Conservation (phyloP, 192 early-diverging fungal species). For the Coemansia sp. region DNA sequence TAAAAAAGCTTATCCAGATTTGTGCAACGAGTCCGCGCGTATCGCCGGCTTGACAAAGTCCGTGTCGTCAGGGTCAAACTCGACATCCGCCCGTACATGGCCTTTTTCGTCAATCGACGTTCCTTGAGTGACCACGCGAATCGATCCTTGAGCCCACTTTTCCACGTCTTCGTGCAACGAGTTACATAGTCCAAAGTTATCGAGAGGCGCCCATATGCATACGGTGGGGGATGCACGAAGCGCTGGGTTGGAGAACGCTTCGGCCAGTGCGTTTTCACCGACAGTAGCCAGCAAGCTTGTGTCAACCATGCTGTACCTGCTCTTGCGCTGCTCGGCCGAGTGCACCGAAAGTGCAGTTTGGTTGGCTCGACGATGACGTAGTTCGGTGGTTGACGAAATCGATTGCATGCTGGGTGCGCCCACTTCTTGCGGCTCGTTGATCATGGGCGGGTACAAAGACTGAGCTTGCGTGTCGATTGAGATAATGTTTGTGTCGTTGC, state of each 20-base stretch:
- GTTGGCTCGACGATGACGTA: conserved; percentile 32
- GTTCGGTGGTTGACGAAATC: conserved; percentile 32
- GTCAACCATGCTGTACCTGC: conserved; percentile 28
- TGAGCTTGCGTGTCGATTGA: conserved; percentile 26
- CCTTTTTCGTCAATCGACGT: conserved; percentile 41
- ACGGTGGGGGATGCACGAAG: conserved; percentile 26
- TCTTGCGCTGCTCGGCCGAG: conserved; percentile 13
- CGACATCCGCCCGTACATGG: conserved; percentile 38
- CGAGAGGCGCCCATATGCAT: conserved; percentile 41
- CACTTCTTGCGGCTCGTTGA: conserved; percentile 2
- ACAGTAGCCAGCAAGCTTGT: conserved; percentile 8
- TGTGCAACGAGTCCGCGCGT: neutral
- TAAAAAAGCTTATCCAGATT: neutral
- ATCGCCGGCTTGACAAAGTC: conserved; percentile 5
- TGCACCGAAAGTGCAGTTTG: neutral
- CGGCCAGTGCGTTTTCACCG: conserved; percentile 22
- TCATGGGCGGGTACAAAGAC: neutral
- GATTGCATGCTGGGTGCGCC: conserved; percentile 34
- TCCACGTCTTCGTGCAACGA: conserved; percentile 24
- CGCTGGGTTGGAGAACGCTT: conserved; percentile 43
- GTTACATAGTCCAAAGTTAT: conserved; percentile 39
- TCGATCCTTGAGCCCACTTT: conserved; percentile 23
- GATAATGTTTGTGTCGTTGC: conserved; percentile 36
- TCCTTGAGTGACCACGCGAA: conserved; percentile 19
- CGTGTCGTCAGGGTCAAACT: conserved; percentile 39